Conservation (phyloP, 73 alveolate species). For the Paramecium biaurelia region DNA sequence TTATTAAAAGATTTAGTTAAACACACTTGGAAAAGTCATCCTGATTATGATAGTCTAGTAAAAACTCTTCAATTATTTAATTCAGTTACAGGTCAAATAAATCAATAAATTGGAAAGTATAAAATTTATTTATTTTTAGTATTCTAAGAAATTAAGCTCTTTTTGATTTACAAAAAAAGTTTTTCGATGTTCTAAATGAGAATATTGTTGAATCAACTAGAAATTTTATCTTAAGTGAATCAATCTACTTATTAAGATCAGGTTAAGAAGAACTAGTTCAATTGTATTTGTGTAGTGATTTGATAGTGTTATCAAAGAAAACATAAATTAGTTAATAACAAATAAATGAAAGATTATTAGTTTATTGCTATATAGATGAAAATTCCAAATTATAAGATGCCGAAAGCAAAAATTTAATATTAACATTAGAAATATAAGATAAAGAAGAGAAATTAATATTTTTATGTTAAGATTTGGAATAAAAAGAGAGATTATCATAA, state of each 20-base stretch:
- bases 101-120: not conserved
- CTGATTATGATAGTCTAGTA: not conserved
- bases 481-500: not conserved
- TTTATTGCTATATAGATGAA: not conserved
- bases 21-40: not conserved
- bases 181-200: not conserved
- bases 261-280: not conserved
- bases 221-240: not conserved
- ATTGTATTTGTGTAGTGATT: not conserved
- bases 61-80: not conserved
- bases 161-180: not conserved
- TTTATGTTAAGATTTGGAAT: not conserved
- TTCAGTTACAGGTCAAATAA: not conserved
- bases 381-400: not conserved
- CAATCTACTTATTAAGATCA: not conserved
- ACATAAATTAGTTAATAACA: not conserved
- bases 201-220: constrained; percentile 31
- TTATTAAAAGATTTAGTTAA: constrained; percentile 7
- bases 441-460: not conserved
- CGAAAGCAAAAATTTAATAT: not conserved
- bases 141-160: not conserved
- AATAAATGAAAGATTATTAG: not conserved
- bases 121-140: not conserved
- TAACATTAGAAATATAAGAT: not conserved
- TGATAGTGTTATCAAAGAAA: not conserved